Evolutionary conservation across 441 rosid genomes (phyloP).

Genomic region (Bruguiera hainesii): DNA sequence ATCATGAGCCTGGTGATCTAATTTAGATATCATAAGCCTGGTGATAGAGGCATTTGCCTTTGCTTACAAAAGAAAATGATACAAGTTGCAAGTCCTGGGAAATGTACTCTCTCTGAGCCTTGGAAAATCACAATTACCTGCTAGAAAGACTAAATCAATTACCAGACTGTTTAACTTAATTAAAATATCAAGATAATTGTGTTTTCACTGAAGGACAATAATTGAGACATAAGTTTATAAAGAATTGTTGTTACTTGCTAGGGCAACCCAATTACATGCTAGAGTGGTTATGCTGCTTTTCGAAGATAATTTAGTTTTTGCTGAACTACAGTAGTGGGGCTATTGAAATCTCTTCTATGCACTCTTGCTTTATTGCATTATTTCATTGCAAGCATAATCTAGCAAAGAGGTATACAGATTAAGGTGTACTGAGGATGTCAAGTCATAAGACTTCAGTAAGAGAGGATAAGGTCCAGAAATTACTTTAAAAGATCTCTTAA

Average conservation of each 20-base stretch:
- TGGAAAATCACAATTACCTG: background rate
- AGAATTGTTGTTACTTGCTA: background rate
- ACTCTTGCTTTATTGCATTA: background rate
- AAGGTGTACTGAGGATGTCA: too few relatives aligned
- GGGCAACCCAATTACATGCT: too few relatives aligned
- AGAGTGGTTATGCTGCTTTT: constrained; percentile 12
- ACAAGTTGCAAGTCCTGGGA: constrained; percentile 8
- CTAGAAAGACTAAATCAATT: background rate
- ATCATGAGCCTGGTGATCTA: constrained; percentile 12
- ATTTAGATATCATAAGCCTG: constrained; percentile 12
- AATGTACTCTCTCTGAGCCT: constrained; percentile 8
- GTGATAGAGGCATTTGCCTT: constrained; percentile 17
- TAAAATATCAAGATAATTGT: background rate
- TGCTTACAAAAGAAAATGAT: constrained; percentile 2
- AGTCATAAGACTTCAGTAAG: too few relatives aligned
- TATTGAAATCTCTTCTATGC: background rate
- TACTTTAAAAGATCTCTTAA: too few relatives aligned
- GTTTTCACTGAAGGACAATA: background rate
- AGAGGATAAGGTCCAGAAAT: too few relatives aligned
- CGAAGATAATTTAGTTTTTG: constrained; percentile 16
- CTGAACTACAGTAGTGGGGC: constrained; percentile 16
- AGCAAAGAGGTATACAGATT: too few relatives aligned
- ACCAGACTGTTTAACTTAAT: constrained; percentile 14
- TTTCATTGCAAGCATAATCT: background rate
- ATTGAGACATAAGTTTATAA: background rate